Percentiles rank a stretch among this genome's conserved stretches.
These are phyloP conservation scores for Suhomyces taliae DNA, from an alignment of 1,139 yeast genomes.

Conservation along the genomic window DNA sequence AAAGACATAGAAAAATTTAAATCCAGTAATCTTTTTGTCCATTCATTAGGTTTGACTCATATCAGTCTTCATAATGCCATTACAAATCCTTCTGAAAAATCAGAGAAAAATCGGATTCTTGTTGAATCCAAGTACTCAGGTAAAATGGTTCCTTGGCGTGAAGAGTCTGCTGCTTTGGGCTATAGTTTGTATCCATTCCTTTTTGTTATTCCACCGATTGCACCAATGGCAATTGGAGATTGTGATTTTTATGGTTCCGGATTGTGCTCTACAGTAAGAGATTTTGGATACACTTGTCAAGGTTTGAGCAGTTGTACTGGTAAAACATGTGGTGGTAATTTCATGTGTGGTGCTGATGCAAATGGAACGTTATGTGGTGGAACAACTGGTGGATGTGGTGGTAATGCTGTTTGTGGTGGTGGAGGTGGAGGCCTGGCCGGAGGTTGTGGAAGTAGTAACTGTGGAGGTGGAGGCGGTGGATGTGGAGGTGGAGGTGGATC, in stretches of 20 bases:
- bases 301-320: conserved; percentile 7
- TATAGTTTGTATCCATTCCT: conserved; percentile 9
- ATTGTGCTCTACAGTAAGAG: conserved; percentile 14
- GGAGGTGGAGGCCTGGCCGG: too few species aligned
- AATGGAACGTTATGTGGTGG: background rate
- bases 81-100: conserved; percentile 11
- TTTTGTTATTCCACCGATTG: conserved; percentile 13
- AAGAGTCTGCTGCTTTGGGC: background rate
- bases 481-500: too few species aligned
- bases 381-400: background rate
- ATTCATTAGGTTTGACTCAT: conserved; percentile 17
- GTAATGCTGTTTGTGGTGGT: background rate
- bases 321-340: background rate
- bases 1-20: background rate
- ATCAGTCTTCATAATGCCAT: conserved; percentile 21
- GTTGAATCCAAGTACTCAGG: conserved; percentile 8
- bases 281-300: conserved; percentile 12
- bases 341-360: background rate
- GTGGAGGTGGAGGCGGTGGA: too few species aligned
- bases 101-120: conserved; percentile 1
- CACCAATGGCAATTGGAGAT: conserved; percentile 8
- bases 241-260: conserved; percentile 8
- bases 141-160: conserved; percentile 10
- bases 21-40: conserved; percentile 3
- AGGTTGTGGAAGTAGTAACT: too few species aligned